Percentiles rank a stretch among this genome's conserved stretches.
Evolutionary conservation across 441 rosid species (phyloP).

Genomic region (Iberis amara): DNA sequence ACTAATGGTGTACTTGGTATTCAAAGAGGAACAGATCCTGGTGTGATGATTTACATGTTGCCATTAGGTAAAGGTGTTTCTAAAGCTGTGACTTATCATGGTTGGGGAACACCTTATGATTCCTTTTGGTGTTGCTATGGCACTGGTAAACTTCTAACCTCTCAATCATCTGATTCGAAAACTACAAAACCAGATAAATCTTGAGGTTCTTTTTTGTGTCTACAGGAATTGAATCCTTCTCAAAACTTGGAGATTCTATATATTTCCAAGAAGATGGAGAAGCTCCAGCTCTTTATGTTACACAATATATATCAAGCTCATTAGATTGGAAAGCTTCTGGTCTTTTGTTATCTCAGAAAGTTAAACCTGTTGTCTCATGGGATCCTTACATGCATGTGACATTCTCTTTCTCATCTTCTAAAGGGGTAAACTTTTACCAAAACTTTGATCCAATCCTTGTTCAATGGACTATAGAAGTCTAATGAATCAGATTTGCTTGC

Average conservation of each 20-base stretch:
- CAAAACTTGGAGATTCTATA: conserved; percentile 94
- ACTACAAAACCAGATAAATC: background rate
- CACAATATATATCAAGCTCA: conserved; percentile 75
- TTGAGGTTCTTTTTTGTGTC: conserved; percentile 14
- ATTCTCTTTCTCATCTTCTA: conserved; percentile 39
- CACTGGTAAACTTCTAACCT: conserved; percentile 47
- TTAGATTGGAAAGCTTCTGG: conserved; percentile 69
- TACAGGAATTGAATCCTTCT: conserved; percentile 82
- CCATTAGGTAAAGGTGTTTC: conserved; percentile 72
- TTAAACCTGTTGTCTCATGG: conserved; percentile 59
- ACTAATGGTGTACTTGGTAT: conserved; percentile 84
- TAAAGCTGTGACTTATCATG: conserved; percentile 61
- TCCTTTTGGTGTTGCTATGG: conserved; percentile 99
- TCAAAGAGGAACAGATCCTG: conserved; percentile 89
- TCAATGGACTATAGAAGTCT: no score
- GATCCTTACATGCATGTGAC: conserved; percentile 63
- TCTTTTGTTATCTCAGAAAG: conserved; percentile 51
- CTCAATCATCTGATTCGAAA: background rate
- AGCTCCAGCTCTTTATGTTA: conserved; percentile 64
- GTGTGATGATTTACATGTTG: conserved; percentile 94
- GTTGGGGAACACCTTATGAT: conserved; percentile 72
- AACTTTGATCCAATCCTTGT: no score
- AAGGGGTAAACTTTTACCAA: conserved; percentile 43
- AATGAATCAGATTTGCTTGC: conserved; percentile 15
- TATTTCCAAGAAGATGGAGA: conserved; percentile 77